Base-by-base conservation (phyloP, 805 yeast genomes). In the Nakazawaea pomicola region DNA sequence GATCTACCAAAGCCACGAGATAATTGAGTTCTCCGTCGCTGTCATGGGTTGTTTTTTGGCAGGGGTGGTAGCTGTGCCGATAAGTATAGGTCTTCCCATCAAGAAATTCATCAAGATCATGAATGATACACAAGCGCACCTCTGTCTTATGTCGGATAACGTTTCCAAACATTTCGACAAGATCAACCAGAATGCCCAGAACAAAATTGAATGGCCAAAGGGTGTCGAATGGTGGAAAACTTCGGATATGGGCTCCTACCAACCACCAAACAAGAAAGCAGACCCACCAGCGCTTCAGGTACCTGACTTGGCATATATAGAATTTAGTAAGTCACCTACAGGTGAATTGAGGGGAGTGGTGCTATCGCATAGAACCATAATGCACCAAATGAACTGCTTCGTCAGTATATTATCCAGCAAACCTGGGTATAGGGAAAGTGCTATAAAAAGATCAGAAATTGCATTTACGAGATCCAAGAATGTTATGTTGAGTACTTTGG, bases 271-370 rank as follows among this genome's bases (percentile, higher is more conserved):
- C 3, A 78, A 74, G 49, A 74, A 76, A 41, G 68, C 64, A 6
- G 80, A 72, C 15, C 71, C 73, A 1, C 87, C 90, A 1, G 76
- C 84, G 0, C 62, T 80, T 33, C 86, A 83, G 49, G 76, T 80
- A 1, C 86, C 90, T 1, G 95, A 87, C 53, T 64, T 93, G 44
- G 96, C 98, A 0, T 93, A 93, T 54, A 90, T 93, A 11, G 99
- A 93, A 62, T 93, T 84, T 55, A 78, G 93, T 0, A 76, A 90
- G 50, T 83, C 95, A 1, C 95, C 97, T 0, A 76, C 85, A 20
- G 98, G 98, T 3, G 95, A 90, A 49, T 62, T 89, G 27, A 70
- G 96, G 44, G 99, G 99, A 14, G 95, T 93, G 27, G 96, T 95
- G 1, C 74, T 93, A 56, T 84, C 93, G 18, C 98, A 93, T 57